phyloP scores from a whole-genome alignment of 345 rosid genomes.

The Eutrema heterophyllum region DNA sequence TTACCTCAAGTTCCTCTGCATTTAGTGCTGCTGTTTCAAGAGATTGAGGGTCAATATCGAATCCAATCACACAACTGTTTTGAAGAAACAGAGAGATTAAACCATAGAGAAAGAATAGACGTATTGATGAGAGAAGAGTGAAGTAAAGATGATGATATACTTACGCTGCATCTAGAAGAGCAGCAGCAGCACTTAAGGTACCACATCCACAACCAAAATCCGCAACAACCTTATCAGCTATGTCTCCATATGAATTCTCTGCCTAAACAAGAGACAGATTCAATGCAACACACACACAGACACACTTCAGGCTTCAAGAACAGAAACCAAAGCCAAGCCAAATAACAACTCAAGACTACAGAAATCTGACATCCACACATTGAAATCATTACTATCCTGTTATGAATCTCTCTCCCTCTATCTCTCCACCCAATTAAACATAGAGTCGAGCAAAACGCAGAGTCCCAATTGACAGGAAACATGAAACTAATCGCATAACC shows the following conservation, averaged over 20 bases:
- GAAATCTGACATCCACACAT: not conserved
- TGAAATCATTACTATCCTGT: not conserved
- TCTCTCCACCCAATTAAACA: not conserved
- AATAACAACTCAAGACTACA: not conserved
- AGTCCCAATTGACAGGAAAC: not conserved
- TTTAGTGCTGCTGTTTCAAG: constrained; percentile 70
- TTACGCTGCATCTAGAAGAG: constrained; percentile 87
- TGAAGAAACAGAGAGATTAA: not conserved
- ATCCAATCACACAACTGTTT: constrained; percentile 66
- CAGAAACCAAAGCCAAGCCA: not conserved
- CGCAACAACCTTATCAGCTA: constrained; percentile 62
- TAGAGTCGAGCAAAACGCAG: not conserved
- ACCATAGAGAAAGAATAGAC: not conserved
- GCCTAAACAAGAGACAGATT: constrained; percentile 45
- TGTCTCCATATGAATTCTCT: constrained; percentile 83
- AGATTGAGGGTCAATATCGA: constrained; percentile 72
- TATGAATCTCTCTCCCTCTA: not conserved
- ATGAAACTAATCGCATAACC: not conserved
- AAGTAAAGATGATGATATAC: constrained; percentile 20
- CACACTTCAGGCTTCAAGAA: not conserved
- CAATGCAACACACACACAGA: not conserved
- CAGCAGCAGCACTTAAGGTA: constrained; percentile 80
- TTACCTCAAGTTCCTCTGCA: constrained; percentile 85
- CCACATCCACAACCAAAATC: constrained; percentile 99
- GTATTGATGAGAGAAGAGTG: not conserved